phyloP scores from a whole-genome alignment of 2,329 filamentous ascomycete genomes.

The Fusarium albidum region DNA sequence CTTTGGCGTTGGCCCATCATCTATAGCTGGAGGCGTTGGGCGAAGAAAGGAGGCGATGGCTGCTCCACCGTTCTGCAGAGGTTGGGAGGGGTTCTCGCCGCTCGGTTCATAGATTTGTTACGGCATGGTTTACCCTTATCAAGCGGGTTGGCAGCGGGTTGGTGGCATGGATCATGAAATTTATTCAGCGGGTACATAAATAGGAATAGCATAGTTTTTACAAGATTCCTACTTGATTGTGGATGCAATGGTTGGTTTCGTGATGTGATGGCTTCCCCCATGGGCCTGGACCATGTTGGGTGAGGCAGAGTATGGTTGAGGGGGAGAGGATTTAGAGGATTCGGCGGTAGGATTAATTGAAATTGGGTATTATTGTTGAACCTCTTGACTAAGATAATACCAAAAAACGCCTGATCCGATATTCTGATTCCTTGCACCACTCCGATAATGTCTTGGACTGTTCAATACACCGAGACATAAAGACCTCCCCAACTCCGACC shows the following conservation, averaged over 20 bases:
- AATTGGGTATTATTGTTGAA: slow-evolving; percentile 15
- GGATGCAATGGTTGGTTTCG: no score
- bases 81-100: slow-evolving; percentile 20
- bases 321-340: no score
- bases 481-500: slow-evolving; percentile 19
- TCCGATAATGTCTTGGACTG: slow-evolving; percentile 5
- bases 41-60: slow-evolving; percentile 23
- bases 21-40: slow-evolving; percentile 32
- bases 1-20: slow-evolving; percentile 31
- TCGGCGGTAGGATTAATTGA: not conserved
- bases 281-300: not conserved
- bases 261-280: not conserved
- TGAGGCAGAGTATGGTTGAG: not conserved
- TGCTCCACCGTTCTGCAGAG: slow-evolving; percentile 21
- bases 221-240: not conserved
- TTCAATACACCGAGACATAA: slow-evolving; percentile 17
- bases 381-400: slow-evolving; percentile 16
- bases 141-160: slow-evolving; percentile 16
- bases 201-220: slow-evolving; percentile 7
- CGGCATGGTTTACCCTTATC: slow-evolving; percentile 28
- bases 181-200: slow-evolving; percentile 28
- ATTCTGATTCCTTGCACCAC: slow-evolving; percentile 13
- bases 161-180: slow-evolving; percentile 32
- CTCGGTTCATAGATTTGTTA: slow-evolving; percentile 37
- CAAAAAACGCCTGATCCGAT: slow-evolving; percentile 31